A percentile compares a stretch with the other conserved stretches of the same genome.
phyloP scores from a whole-genome alignment of 768 basidiomycete species.

The Mrakia blollopis region DNA sequence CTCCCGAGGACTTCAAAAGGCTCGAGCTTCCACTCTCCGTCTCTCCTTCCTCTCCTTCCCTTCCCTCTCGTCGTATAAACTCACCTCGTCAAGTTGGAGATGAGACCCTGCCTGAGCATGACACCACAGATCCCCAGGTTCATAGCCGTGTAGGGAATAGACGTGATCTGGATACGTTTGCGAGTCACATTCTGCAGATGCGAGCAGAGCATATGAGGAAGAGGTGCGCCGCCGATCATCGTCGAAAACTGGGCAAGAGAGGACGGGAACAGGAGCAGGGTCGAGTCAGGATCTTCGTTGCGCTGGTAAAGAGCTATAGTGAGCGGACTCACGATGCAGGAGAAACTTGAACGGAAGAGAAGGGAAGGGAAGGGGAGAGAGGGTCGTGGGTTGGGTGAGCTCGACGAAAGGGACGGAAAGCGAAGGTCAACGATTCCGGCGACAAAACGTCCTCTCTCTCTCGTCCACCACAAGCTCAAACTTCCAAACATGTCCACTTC shows the following conservation, averaged over 20 bases:
- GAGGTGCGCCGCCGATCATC: neutral
- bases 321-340: neutral
- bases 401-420: neutral
- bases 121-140: conserved; percentile 89
- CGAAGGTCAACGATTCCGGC: neutral
- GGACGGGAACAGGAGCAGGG: neutral
- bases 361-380: neutral
- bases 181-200: conserved; percentile 87
- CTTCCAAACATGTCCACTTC: neutral
- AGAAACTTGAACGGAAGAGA: no score
- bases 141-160: conserved; percentile 76
- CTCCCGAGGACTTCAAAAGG: neutral
- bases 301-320: no score
- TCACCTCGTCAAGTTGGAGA: conserved; percentile 63
- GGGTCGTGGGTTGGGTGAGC: neutral
- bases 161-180: conserved; percentile 69
- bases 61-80: neutral
- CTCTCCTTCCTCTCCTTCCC: neutral
- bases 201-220: conserved; percentile 77
- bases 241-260: neutral
- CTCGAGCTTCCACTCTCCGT: neutral
- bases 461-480: neutral
- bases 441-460: neutral
- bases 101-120: conserved; percentile 82
- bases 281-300: neutral